Base-by-base conservation (phyloP, 2,329 filamentous ascomycete species). In the Ceratocystis harringtonii region DNA sequence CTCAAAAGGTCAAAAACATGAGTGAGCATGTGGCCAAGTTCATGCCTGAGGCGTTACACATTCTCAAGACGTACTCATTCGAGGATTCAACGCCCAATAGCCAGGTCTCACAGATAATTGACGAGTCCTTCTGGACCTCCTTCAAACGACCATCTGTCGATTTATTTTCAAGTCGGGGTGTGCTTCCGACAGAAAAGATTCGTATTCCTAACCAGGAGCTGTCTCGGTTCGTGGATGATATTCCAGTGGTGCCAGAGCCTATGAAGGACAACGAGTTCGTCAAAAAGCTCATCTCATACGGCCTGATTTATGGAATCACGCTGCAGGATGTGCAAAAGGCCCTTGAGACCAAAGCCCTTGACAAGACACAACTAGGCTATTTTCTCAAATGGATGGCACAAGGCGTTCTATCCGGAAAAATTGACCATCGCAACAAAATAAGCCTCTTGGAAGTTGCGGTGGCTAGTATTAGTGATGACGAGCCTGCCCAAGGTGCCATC, bases 121-220 rank as follows among this genome's bases (percentile, higher is more conserved):
- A 96, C 72, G 90, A 96, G 75, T 89, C 91, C 0, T 99, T 99
- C 73, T 99, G 94, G 94, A 95, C 85, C 44, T 92, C 90, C 68
- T 94, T 89, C 71, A 87, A 84, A 72, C 87, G 87, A 69, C 85
- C 90, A 1, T 87, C 84, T 0, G 90, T 97, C 66, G 92, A 96
- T 71, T 82, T 96, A 5, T 85, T 95, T 69, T 96, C 92, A 1
- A 95, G 88, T 22, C 84, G 87, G 67, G 95, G 95, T 65, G 86
- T 99, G 5, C 79, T 96, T 64, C 84, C 88, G n/a, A 95, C 89
- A 44, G 84, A 88, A 12, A 82, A 88, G 70, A 90, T 96, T 44
- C 88, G 94, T 43, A 82, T 95, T 70, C 88, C 78, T 73, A 77
- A 87, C 73, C 73, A 89, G 78, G 79, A 86, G 70, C 73, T 86